Conservation (phyloP, 164 flowering plant genomes). For the Platanus orientalis region DNA sequence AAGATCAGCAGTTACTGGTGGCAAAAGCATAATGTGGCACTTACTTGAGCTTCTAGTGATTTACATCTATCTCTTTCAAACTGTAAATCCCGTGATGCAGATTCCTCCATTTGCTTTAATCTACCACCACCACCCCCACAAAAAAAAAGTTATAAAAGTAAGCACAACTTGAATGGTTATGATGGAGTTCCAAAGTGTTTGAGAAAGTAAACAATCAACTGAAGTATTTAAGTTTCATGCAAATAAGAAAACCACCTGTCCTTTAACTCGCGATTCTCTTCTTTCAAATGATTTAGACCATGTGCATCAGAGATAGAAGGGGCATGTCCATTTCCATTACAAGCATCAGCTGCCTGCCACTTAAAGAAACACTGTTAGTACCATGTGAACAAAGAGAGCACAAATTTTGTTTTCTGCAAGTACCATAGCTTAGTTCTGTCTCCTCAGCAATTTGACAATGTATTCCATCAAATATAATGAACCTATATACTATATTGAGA, state of each 20-base stretch:
- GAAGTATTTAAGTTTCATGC: background rate
- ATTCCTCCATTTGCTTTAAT: slow-evolving; percentile 41
- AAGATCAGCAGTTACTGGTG: too few species aligned
- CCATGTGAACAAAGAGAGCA: too few species aligned
- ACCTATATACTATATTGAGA: too few species aligned
- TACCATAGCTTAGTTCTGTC: too few species aligned
- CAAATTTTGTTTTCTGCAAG: too few species aligned
- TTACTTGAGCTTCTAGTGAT: slow-evolving; percentile 51
- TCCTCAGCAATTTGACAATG: too few species aligned
- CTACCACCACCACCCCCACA: too few species aligned
- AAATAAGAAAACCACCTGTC: slow-evolving; percentile 36
- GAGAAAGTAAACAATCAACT: background rate
- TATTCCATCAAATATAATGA: too few species aligned
- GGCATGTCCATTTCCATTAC: slow-evolving; percentile 9
- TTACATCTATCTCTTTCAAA: slow-evolving; percentile 44
- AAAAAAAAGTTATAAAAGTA: slow-evolving; percentile 5
- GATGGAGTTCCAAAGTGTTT: background rate
- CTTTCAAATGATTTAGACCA: slow-evolving; percentile 31
- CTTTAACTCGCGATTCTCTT: slow-evolving; percentile 45
- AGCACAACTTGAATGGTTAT: background rate
- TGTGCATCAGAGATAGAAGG: slow-evolving; percentile 11
- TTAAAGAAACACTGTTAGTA: background rate
- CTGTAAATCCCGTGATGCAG: slow-evolving; percentile 37
- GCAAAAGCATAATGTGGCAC: background rate
- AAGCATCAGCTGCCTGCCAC: slow-evolving; percentile 21